A percentile compares a stretch with the other conserved stretches of the same genome.
Conservation (phyloP, 2,329 filamentous ascomycete species). For the Aspergillus ruber region DNA sequence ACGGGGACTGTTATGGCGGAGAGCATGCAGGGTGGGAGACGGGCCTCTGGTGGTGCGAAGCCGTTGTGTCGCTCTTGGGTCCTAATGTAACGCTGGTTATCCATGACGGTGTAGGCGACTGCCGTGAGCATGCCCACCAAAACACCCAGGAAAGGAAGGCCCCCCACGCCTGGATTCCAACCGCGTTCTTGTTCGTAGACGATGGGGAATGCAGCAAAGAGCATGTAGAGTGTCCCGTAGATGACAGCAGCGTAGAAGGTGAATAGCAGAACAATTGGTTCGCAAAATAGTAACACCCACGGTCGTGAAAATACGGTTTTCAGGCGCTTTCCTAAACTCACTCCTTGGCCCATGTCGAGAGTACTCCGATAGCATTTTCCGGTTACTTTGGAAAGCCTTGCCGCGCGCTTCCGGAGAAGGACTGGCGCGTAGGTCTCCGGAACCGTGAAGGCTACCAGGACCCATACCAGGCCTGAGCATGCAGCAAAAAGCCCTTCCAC, state of each 20-base stretch:
- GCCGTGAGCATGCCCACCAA: constrained; percentile 29
- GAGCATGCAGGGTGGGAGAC: constrained; percentile 11
- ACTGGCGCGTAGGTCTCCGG: constrained; percentile 39
- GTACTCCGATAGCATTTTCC: constrained; percentile 39
- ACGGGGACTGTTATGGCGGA: constrained; percentile 9
- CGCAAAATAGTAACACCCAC: constrained; percentile 38
- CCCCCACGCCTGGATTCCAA: constrained; percentile 38
- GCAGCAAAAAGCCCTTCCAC: constrained; percentile 55
- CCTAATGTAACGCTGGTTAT: constrained; percentile 19
- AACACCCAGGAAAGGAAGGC: constrained; percentile 41
- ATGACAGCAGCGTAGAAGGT: constrained; percentile 42
- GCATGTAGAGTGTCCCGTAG: constrained; percentile 44
- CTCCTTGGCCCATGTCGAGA: constrained; percentile 6
- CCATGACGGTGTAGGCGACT: constrained; percentile 28
- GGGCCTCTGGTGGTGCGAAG: constrained; percentile 10
- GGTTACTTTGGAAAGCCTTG: constrained; percentile 38
- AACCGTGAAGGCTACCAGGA: constrained; percentile 12
- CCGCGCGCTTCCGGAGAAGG: constrained; percentile 42
- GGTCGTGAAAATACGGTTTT: constrained; percentile 41
- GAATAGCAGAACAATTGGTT: constrained; percentile 43
- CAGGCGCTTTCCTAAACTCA: constrained; percentile 19
- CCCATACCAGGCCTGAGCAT: constrained; percentile 54
- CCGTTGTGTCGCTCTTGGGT: constrained; percentile 4
- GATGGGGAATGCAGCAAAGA: constrained; percentile 45
- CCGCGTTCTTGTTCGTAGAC: constrained; percentile 38